Percentiles rank a stretch among this genome's conserved stretches.
Evolutionary conservation across 1,139 yeast genomes (phyloP).

Genomic region (Lodderomyces oxycetoniae): DNA sequence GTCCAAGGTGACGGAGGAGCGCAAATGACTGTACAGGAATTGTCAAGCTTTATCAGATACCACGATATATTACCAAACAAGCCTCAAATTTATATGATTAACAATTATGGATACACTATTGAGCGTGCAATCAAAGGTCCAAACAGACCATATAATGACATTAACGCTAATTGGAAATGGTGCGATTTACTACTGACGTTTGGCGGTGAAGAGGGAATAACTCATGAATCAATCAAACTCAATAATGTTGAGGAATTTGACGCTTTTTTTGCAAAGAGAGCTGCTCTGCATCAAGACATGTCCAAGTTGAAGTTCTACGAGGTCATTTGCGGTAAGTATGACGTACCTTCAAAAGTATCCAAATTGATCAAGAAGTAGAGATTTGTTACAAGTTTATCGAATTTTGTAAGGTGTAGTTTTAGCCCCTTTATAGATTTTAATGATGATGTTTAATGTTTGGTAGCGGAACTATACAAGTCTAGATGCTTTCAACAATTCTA

Average conservation of each 20-base stretch:
- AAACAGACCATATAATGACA: constrained; percentile 70
- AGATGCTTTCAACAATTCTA: too few species aligned
- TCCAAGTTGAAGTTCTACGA: constrained; percentile 38
- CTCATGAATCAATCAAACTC: constrained; percentile 31
- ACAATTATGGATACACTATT: constrained; percentile 82
- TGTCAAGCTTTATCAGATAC: constrained; percentile 62
- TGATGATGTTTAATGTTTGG: too few species aligned
- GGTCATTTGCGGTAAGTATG: constrained; percentile 51
- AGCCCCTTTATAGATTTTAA: too few species aligned
- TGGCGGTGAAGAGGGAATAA: constrained; percentile 50
- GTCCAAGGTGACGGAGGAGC: constrained; percentile 91
- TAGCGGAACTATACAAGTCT: too few species aligned
- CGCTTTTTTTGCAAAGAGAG: constrained; percentile 18
- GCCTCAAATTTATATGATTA: constrained; percentile 65
- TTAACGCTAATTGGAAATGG: constrained; percentile 79
- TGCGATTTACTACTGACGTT: constrained; percentile 56
- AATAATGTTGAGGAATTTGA: constrained; percentile 27
- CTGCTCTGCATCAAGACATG: too few species aligned
- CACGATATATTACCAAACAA: constrained; percentile 33
- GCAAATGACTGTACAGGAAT: constrained; percentile 83
- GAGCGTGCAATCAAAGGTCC: constrained; percentile 83
- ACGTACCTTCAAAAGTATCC: constrained; percentile 55
- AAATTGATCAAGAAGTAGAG: too few species aligned
- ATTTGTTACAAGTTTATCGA: too few species aligned
- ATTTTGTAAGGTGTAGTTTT: too few species aligned